Percentiles rank a stretch among this genome's conserved stretches.
Conservation (phyloP, 768 basidiomycete species). For the Cyclocybe cylindracea region DNA sequence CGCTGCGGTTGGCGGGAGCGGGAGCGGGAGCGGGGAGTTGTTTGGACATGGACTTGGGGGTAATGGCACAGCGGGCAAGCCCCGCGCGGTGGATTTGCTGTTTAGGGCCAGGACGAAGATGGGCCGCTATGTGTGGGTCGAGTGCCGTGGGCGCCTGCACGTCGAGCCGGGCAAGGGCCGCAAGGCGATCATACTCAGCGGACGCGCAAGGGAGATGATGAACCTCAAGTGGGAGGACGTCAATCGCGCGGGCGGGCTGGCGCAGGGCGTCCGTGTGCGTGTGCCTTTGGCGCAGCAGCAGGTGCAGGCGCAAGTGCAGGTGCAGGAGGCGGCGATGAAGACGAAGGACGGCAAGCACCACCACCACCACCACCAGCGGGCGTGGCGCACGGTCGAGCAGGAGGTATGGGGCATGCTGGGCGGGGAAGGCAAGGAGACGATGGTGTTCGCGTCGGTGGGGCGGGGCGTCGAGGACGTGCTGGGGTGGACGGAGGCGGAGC, state of each 20-base stretch:
- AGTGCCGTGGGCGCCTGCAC: constrained; percentile 85
- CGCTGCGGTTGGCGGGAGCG: neutral
- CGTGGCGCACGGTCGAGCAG: constrained; percentile 16
- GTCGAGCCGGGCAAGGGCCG: constrained; percentile 92
- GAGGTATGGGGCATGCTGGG: constrained; percentile 61
- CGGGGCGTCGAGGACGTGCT: constrained; percentile 60
- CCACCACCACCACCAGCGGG: neutral
- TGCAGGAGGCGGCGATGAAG: too few species aligned
- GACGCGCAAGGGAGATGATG: constrained; percentile 71
- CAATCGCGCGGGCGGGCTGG: constrained; percentile 48
- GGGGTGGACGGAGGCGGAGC: constrained; percentile 57
- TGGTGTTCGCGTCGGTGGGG: constrained; percentile 50
- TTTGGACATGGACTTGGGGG: too few species aligned
- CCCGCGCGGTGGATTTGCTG: constrained; percentile 76
- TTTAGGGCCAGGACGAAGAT: constrained; percentile 78
- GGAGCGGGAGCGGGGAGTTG: too few species aligned
- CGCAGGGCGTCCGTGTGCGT: constrained; percentile 15
- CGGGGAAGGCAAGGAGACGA: constrained; percentile 31
- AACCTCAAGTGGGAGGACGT: constrained; percentile 62
- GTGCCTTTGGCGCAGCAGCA: neutral
- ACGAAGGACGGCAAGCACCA: too few species aligned
- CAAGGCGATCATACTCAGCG: constrained; percentile 92
- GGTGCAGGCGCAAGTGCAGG: too few species aligned
- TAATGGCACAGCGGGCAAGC: constrained; percentile 17
- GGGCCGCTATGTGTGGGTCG: constrained; percentile 81